Conservation (phyloP, 1,284 basidiomycete species). For the Melanopsichium pennsylvanicum region DNA sequence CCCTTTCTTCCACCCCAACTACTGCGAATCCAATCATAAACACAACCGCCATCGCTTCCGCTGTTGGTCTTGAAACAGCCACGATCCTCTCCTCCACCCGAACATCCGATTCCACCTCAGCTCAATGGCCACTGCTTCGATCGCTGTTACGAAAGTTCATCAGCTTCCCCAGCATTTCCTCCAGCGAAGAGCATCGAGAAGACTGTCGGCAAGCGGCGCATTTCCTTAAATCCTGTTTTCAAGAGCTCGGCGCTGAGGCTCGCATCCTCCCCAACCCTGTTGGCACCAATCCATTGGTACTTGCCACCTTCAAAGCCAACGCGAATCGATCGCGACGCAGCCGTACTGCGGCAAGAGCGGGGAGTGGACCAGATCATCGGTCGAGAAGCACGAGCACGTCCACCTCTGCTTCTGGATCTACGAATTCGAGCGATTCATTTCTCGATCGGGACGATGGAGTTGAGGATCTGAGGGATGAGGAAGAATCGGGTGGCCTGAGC, state of each 20-base stretch:
- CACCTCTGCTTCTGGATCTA: constrained; percentile 13
- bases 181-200: constrained; percentile 75
- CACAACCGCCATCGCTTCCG: background rate
- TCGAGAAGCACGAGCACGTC: constrained; percentile 26
- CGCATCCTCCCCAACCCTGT: constrained; percentile 44
- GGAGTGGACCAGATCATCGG: constrained; percentile 2
- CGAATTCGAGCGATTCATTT: constrained; percentile 14
- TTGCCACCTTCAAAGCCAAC: constrained; percentile 56
- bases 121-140: constrained; percentile 68
- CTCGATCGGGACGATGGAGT: constrained; percentile 3
- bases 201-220: constrained; percentile 69
- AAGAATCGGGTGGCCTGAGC: constrained; percentile 20
- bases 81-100: constrained; percentile 3
- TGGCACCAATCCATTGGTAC: constrained; percentile 56
- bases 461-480: constrained; percentile 5
- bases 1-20: constrained; percentile 11
- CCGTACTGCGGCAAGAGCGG: constrained; percentile 9
- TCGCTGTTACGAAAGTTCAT: constrained; percentile 83
- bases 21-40: background rate
- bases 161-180: constrained; percentile 84
- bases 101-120: background rate
- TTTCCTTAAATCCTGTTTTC: constrained; percentile 54
- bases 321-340: constrained; percentile 18
- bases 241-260: constrained; percentile 57
- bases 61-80: constrained; percentile 5